Percentiles rank a stretch among this genome's conserved stretches.
Conservation (phyloP, 345 rosid genomes). For the Melaleuca alternifolia region DNA sequence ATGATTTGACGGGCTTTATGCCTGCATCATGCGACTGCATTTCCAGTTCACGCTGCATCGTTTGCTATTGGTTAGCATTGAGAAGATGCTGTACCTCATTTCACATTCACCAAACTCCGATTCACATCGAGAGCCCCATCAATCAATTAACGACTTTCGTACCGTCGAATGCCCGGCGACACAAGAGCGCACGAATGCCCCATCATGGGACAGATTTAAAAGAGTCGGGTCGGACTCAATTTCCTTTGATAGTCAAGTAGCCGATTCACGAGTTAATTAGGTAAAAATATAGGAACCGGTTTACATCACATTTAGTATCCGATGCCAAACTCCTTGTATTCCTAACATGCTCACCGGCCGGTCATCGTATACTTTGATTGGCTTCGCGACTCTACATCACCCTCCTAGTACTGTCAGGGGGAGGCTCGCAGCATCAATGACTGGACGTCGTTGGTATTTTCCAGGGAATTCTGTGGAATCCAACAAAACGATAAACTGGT, state of each 20-base stretch:
- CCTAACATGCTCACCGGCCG: not conserved
- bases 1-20: not conserved
- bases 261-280: not conserved
- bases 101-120: not conserved
- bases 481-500: not conserved
- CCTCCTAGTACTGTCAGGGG: not conserved
- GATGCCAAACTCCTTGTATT: not conserved
- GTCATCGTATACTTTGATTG: not conserved
- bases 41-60: not conserved
- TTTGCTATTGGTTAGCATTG: not conserved
- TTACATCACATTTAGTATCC: not conserved
- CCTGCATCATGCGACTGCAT: not conserved
- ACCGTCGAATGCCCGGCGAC: not conserved
- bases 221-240: not conserved
- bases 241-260: not conserved
- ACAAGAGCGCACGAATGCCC: not conserved
- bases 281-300: too few relatives aligned
- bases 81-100: not conserved
- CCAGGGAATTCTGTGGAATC: not conserved
- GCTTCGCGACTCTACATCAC: not conserved
- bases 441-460: not conserved
- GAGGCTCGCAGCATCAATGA: not conserved
- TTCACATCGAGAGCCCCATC: not conserved
- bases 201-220: not conserved
- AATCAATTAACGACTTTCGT: not conserved